Conservation (phyloP, 2,329 filamentous ascomycete species). For the Nannizziopsis arthrosporioides region DNA sequence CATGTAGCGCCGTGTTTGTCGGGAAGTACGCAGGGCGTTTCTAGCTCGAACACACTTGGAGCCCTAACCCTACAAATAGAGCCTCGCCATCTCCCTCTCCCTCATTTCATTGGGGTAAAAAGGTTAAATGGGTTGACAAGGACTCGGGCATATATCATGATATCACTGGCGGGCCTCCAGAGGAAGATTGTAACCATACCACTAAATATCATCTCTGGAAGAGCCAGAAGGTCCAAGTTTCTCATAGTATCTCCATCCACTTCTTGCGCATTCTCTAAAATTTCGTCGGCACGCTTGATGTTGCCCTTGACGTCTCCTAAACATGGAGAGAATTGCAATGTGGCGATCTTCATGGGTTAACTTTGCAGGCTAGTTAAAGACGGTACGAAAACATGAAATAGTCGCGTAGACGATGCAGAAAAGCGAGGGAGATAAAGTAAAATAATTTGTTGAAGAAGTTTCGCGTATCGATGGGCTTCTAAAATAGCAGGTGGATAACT, state of each 20-base stretch:
- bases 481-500: too few relatives aligned
- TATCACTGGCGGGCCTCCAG: too few relatives aligned
- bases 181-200: constrained; percentile 29
- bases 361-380: too few relatives aligned
- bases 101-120: too few relatives aligned
- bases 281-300: constrained; percentile 32
- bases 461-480: too few relatives aligned
- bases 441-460: not conserved
- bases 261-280: constrained; percentile 30
- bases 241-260: constrained; percentile 10
- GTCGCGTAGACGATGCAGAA: too few relatives aligned
- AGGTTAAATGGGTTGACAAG: too few relatives aligned
- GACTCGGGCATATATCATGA: too few relatives aligned
- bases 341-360: constrained; percentile 37
- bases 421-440: not conserved
- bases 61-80: not conserved
- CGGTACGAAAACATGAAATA: too few relatives aligned
- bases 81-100: not conserved
- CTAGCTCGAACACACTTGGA: too few relatives aligned
- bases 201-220: constrained; percentile 53
- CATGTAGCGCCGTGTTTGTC: not conserved
- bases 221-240: constrained; percentile 44
- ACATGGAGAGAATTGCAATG: constrained; percentile 35
- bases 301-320: constrained; percentile 37
- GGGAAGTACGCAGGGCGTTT: not conserved